Evolutionary conservation across 2,329 filamentous ascomycete species (phyloP), one percentile per base, ranked within the genome.

Genomic region (Colletotrichum sp.): DNA sequence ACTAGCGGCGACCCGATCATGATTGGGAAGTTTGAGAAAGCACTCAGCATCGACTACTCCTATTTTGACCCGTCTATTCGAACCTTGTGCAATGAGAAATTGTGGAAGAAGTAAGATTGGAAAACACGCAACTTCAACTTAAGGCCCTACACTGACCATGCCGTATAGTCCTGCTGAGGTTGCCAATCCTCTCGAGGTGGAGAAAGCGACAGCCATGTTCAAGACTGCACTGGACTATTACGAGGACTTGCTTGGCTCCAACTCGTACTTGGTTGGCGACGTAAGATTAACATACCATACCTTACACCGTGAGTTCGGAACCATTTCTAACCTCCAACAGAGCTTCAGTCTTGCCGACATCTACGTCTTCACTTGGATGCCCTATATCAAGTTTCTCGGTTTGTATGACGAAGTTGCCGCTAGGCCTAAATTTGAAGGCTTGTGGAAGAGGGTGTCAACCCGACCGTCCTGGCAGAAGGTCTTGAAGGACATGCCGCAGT

Each of bases 221-320:
- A 43, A n/a, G 8, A 43, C 39, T 10, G 39, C 16, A 2, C 18
- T 43, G 8, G 39, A 43, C 39, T 43, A 43, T n/a, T 43, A 43
- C 16, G 39, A 43, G 18, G 16, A 43, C 0, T 10, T 43, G 16
- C 39, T 43, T n/a, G 16, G 8, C 16, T 43, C 8, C 18, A 43
- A 43, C 3, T 2, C 4, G 36, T 43, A 43, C 2, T 10, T 43
- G 36, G 8, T 4, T 6, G 36, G 36, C 2, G 4, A 43, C 36
- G 36, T 18, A 10, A 43, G 36, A 6, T n/a, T 18, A 3, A 39
- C 7, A 39, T 7, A 8, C 36, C 14, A 39, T 18, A 32, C 32
- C 32, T 34, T 34, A 18, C 36, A 39, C 36, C 4, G 2, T 43
- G 3, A 1, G 0, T 18, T 9, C 4, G 9, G 1, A 18, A 6